phyloP scores from a whole-genome alignment of 495 filamentous ascomycete species.

The Aspergillus avenaceus region DNA sequence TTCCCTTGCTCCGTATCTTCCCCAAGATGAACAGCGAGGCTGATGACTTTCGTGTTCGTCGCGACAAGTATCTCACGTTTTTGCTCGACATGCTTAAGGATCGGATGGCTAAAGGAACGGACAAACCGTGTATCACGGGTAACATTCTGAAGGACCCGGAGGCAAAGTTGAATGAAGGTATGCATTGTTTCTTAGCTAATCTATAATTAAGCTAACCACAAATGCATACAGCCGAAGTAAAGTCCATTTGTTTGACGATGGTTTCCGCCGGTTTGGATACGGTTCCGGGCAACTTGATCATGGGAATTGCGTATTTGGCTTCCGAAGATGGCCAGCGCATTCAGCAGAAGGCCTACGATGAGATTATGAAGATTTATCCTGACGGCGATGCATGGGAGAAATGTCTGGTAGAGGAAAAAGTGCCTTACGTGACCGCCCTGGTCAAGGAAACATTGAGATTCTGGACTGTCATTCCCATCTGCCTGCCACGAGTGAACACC shows the following conservation, averaged over 20 bases:
- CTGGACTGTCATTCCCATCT: slow-evolving; percentile 73
- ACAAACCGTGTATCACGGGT: slow-evolving; percentile 67
- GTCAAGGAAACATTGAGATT: slow-evolving; percentile 68
- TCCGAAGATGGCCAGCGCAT: slow-evolving; percentile 57
- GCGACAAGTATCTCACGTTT: slow-evolving; percentile 55
- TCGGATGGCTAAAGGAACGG: slow-evolving; percentile 55
- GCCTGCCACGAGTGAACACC: slow-evolving; percentile 59
- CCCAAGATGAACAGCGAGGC: slow-evolving; percentile 52
- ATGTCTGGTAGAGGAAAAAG: slow-evolving; percentile 64
- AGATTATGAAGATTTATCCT: slow-evolving; percentile 62
- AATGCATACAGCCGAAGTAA: slow-evolving; percentile 53
- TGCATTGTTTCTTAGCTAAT: slow-evolving; percentile 5
- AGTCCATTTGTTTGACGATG: slow-evolving; percentile 73
- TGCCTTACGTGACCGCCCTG: slow-evolving; percentile 65
- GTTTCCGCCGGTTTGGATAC: slow-evolving; percentile 70
- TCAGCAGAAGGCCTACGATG: slow-evolving; percentile 58
- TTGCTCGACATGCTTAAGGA: slow-evolving; percentile 58
- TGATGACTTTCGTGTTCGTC: slow-evolving; percentile 47
- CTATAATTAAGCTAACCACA: not conserved
- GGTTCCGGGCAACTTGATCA: slow-evolving; percentile 63
- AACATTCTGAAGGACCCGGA: slow-evolving; percentile 65
- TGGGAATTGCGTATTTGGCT: slow-evolving; percentile 69
- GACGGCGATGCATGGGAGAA: slow-evolving; percentile 61
- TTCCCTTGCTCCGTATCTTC: slow-evolving; percentile 56
- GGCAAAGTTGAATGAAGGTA: slow-evolving; percentile 57